Evolutionary conservation across 148 eudicot species (phyloP).

Genomic region (Chenopodium berlandieri): DNA sequence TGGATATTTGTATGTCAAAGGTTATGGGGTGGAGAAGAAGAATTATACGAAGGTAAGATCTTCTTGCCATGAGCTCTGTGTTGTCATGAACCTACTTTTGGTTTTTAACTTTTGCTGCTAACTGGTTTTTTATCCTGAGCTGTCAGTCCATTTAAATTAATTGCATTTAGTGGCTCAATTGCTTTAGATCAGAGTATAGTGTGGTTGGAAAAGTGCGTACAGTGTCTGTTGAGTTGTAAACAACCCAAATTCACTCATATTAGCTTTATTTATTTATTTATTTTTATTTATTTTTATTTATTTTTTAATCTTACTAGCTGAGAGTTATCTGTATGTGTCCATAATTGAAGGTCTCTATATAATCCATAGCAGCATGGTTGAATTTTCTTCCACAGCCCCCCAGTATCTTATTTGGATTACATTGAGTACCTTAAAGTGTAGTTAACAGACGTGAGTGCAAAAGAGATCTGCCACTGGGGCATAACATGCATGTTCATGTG

Average conservation of each 20-base stretch:
- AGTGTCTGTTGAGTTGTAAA: too few species aligned
- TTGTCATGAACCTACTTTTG: not conserved
- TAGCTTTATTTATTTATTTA: too few species aligned
- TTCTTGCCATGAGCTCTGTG: not conserved
- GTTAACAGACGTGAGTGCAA: not conserved
- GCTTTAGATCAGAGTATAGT: not conserved
- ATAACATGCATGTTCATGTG: not conserved
- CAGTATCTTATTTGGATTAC: not conserved
- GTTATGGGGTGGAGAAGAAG: conserved; percentile 89
- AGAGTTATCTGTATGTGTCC: not conserved
- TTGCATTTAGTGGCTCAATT: not conserved
- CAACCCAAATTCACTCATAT: too few species aligned
- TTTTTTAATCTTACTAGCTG: not conserved
- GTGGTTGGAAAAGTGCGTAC: too few species aligned
- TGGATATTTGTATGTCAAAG: conserved; percentile 92
- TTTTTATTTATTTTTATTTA: too few species aligned
- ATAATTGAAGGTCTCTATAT: not conserved
- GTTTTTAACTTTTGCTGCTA: not conserved
- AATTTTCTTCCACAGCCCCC: not conserved
- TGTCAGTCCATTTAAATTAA: not conserved
- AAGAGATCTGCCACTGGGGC: not conserved
- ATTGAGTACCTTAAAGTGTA: not conserved
- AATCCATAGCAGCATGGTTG: not conserved
- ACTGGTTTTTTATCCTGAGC: not conserved
- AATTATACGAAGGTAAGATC: conserved; percentile 75